Evolutionary conservation across 176 grass and related monocot genomes (phyloP).

Genomic region (Poa annua): DNA sequence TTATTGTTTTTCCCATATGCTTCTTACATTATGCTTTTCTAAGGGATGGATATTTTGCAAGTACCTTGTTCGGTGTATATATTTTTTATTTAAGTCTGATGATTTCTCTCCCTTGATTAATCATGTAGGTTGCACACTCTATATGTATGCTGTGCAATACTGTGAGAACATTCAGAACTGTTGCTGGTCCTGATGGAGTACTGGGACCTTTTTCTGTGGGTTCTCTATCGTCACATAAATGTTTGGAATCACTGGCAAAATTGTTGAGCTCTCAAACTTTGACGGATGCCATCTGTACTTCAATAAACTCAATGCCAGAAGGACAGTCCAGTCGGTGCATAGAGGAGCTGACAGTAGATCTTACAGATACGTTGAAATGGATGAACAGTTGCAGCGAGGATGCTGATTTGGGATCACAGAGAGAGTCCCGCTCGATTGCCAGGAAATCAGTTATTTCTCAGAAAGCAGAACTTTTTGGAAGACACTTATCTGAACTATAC

Average conservation of each 20-base stretch:
- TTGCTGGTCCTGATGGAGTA: slow-evolving; percentile 45
- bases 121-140: slow-evolving; percentile 66
- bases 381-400: slow-evolving; percentile 43
- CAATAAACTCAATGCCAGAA: slow-evolving; percentile 87
- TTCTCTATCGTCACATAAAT: slow-evolving; percentile 59
- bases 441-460: slow-evolving; percentile 51
- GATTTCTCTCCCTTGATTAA: slow-evolving; percentile 30
- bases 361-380: slow-evolving; percentile 77
- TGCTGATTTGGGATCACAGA: slow-evolving; percentile 37
- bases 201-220: slow-evolving; percentile 55
- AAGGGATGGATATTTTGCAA: slow-evolving; percentile 19
- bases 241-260: slow-evolving; percentile 65
- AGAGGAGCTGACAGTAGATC: slow-evolving; percentile 73
- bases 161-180: slow-evolving; percentile 66
- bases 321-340: slow-evolving; percentile 77
- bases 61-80: slow-evolving; percentile 16
- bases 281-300: slow-evolving; percentile 59
- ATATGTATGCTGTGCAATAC: slow-evolving; percentile 80
- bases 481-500: slow-evolving; percentile 81
- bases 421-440: slow-evolving; percentile 27
- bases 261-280: slow-evolving; percentile 63
- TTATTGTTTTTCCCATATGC: slow-evolving; percentile 3
- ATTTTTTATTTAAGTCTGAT: slow-evolving; percentile 39
- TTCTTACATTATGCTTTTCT: slow-evolving; percentile 20
- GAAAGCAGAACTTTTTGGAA: slow-evolving; percentile 69